A percentile compares a stretch with the other conserved stretches of the same genome.
Evolutionary conservation across 1,284 basidiomycete genomes (phyloP).

Genomic region (Microbotryum lychnidis-dioicae): DNA sequence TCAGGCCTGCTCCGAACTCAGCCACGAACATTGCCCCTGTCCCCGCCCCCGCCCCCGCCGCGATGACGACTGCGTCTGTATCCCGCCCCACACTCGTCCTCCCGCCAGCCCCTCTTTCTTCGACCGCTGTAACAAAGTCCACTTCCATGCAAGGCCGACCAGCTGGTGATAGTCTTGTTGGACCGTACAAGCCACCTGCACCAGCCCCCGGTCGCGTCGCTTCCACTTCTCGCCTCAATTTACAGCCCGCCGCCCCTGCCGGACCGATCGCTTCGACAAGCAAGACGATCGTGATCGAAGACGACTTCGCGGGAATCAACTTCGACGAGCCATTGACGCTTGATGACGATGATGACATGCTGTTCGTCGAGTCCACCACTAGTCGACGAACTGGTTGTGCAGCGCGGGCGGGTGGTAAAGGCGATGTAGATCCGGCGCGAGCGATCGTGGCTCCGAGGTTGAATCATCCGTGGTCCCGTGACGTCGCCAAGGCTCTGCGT

Average conservation of each 20-base stretch:
- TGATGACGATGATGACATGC: constrained; percentile 2
- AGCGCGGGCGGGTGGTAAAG: neutral
- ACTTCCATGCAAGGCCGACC: too few relatives aligned
- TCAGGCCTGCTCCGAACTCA: too few relatives aligned
- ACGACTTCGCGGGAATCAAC: neutral
- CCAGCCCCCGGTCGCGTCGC: too few relatives aligned
- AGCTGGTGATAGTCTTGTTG: too few relatives aligned
- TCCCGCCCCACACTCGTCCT: too few relatives aligned
- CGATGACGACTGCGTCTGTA: too few relatives aligned
- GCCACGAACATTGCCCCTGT: too few relatives aligned
- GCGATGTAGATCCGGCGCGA: neutral
- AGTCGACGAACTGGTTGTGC: neutral
- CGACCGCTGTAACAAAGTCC: too few relatives aligned
- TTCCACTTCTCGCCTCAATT: too few relatives aligned
- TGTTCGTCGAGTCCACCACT: neutral
- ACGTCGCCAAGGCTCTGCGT: constrained; percentile 57
- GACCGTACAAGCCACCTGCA: too few relatives aligned
- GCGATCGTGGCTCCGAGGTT: neutral
- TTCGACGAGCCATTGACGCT: neutral
- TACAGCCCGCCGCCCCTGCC: neutral
- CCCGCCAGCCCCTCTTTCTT: too few relatives aligned
- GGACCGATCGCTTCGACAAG: neutral
- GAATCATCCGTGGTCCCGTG: constrained; percentile 46
- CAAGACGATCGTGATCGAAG: neutral
- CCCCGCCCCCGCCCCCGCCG: too few relatives aligned